Evolutionary conservation across 768 basidiomycete genomes (phyloP).

Genomic region (Galerina marginata): DNA sequence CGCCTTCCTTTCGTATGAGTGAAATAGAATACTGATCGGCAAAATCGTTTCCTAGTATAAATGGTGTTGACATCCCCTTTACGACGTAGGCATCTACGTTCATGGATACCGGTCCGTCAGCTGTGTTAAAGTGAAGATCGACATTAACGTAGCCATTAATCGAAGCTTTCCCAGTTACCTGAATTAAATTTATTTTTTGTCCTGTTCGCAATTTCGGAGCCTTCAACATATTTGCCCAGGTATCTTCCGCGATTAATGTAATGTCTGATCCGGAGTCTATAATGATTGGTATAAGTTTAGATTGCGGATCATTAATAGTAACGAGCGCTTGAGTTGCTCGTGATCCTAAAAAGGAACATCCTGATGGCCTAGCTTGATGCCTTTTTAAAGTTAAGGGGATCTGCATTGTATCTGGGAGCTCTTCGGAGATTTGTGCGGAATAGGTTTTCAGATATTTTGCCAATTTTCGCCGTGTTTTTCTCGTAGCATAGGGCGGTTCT

Average conservation of each 20-base stretch:
- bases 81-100: constrained; percentile 16
- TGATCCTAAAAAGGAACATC: constrained; percentile 38
- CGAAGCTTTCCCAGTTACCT: constrained; percentile 5
- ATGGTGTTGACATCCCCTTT: constrained; percentile 28
- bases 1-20: constrained; percentile 18
- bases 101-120: constrained; percentile 25
- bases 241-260: constrained; percentile 15
- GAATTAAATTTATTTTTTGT: constrained; percentile 25
- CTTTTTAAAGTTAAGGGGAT: too few species aligned
- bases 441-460: too few species aligned
- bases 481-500: too few species aligned
- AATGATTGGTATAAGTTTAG: constrained; percentile 12
- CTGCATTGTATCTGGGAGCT: too few species aligned
- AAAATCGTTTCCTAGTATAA: constrained; percentile 39
- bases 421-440: too few species aligned
- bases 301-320: neutral
- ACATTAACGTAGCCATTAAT: constrained; percentile 33
- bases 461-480: too few species aligned
- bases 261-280: constrained; percentile 32
- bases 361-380: constrained; percentile 23
- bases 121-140: constrained; percentile 29
- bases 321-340: constrained; percentile 23
- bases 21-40: constrained; percentile 38
- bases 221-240: neutral
- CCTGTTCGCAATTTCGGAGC: constrained; percentile 27